Conservation (phyloP, 169 alveolate genomes). For the Cystoisospora suis region DNA sequence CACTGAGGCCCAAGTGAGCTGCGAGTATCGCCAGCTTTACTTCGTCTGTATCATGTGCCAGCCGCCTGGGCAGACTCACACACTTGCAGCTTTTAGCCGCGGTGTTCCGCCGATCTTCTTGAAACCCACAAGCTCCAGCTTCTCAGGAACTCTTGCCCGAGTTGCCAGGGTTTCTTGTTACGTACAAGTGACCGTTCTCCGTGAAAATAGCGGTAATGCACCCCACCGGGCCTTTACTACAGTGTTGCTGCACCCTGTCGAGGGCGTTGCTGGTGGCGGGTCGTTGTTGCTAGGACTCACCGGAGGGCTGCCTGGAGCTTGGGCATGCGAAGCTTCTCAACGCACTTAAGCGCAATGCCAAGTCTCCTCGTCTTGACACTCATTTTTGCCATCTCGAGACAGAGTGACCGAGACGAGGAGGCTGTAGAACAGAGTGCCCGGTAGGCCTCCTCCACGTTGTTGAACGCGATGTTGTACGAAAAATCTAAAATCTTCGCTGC, state of each 20-base stretch:
- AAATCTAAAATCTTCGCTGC: slow-evolving; percentile 7
- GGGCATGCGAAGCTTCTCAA: not conserved
- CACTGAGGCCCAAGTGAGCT: not conserved
- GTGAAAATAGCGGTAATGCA: too few relatives aligned
- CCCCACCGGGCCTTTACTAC: too few relatives aligned
- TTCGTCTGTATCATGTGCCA: not conserved
- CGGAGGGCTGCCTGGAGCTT: slow-evolving; percentile 2
- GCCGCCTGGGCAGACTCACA: too few relatives aligned
- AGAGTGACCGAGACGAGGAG: not conserved
- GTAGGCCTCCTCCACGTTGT: not conserved
- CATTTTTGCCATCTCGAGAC: not conserved
- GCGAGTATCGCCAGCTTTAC: slow-evolving; percentile 2
- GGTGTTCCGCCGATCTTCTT: too few relatives aligned
- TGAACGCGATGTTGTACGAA: slow-evolving; percentile 16
- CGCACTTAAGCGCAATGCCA: slow-evolving; percentile 16
- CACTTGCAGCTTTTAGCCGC: too few relatives aligned
- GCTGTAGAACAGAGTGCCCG: not conserved
- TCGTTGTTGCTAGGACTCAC: slow-evolving; percentile 13
- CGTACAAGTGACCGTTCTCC: too few relatives aligned
- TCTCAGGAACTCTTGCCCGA: too few relatives aligned
- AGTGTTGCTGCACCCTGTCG: too few relatives aligned
- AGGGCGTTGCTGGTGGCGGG: too few relatives aligned
- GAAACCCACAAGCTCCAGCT: too few relatives aligned
- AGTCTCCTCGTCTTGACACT: slow-evolving; percentile 33
- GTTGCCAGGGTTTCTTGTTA: too few relatives aligned